Conservation (phyloP, 345 rosid species). For the Triadica sebifera region DNA sequence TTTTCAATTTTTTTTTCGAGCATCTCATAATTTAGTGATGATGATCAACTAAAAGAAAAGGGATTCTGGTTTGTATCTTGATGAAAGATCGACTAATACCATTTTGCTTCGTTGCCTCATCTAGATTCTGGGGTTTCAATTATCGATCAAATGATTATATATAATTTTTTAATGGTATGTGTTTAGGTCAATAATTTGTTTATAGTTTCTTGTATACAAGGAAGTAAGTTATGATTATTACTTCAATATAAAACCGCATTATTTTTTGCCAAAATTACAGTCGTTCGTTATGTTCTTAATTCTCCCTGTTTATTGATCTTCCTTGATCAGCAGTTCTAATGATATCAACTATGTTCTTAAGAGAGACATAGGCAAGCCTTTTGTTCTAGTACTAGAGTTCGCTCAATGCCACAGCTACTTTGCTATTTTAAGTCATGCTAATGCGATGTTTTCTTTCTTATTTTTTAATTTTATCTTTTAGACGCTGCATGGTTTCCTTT, state of each 20-base stretch:
- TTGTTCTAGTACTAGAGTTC: not conserved
- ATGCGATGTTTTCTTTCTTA: not conserved
- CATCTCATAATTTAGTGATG: not conserved
- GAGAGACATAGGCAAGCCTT: not conserved
- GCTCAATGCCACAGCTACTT: not conserved
- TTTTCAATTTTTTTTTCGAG: not conserved
- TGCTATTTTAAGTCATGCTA: not conserved
- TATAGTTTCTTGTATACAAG: not conserved
- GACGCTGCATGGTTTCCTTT: not conserved
- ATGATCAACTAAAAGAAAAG: not conserved
- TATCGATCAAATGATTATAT: not conserved
- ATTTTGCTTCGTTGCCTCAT: not conserved
- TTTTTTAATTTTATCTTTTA: no score
- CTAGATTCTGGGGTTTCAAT: not conserved
- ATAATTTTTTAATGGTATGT: not conserved
- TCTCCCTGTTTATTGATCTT: not conserved
- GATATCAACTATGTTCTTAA: not conserved
- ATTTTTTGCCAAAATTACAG: no score
- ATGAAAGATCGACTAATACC: no score
- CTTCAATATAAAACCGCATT: not conserved
- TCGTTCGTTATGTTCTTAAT: not conserved
- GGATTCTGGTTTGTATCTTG: not conserved
- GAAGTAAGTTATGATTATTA: conserved; percentile 1
- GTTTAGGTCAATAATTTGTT: not conserved
- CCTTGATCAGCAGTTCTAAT: not conserved